phyloP scores from a whole-genome alignment of 345 rosid genomes.

The Euphorbia tirucalli region DNA sequence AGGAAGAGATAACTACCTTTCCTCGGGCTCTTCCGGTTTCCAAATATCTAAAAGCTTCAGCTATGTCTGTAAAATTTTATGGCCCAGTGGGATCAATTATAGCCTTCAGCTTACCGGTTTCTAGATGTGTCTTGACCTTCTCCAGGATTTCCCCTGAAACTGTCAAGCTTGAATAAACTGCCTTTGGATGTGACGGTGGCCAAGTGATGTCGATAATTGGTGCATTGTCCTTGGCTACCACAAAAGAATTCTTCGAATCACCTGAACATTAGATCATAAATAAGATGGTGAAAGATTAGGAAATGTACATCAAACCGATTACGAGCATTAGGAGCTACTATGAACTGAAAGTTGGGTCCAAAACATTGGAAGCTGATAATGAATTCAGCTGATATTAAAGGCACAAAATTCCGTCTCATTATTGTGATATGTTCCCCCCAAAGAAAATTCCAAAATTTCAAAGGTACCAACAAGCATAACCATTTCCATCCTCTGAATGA shows the following conservation, averaged over 20 bases:
- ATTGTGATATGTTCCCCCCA: too few relatives aligned
- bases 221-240: slow-evolving; percentile 43
- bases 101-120: slow-evolving; percentile 34
- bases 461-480: too few relatives aligned
- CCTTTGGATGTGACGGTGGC: slow-evolving; percentile 45
- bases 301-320: too few relatives aligned
- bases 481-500: not conserved
- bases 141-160: slow-evolving; percentile 37
- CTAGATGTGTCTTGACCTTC: slow-evolving; percentile 30
- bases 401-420: too few relatives aligned
- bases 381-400: too few relatives aligned
- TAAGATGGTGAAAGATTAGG: not conserved
- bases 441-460: too few relatives aligned
- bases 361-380: too few relatives aligned
- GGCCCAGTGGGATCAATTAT: slow-evolving; percentile 42
- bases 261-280: slow-evolving; percentile 24
- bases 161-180: slow-evolving; percentile 43
- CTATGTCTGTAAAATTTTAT: slow-evolving; percentile 36
- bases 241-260: slow-evolving; percentile 39
- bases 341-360: too few relatives aligned
- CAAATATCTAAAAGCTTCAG: slow-evolving; percentile 40
- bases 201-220: slow-evolving; percentile 48
- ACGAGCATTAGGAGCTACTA: too few relatives aligned
- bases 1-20: slow-evolving; percentile 38
- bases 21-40: slow-evolving; percentile 49